Evolutionary conservation across 2,329 filamentous ascomycete genomes (phyloP).

Genomic region (Nannizziopsis arthrosporioides): DNA sequence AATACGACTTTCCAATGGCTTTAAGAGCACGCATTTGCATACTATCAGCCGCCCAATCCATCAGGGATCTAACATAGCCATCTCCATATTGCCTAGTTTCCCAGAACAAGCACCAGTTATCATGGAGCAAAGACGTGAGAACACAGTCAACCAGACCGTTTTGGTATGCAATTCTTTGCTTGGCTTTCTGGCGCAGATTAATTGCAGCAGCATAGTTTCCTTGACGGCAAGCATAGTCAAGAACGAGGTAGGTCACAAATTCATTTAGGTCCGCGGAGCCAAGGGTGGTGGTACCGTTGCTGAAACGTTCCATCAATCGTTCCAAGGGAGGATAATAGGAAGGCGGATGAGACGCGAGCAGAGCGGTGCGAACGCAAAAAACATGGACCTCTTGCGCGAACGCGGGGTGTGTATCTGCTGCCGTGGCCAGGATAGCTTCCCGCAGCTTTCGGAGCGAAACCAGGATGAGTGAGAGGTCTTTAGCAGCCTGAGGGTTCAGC

Average conservation of each 20-base stretch:
- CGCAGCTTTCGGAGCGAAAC: constrained; percentile 81
- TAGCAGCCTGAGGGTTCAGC: constrained; percentile 36
- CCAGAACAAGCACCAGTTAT: constrained; percentile 74
- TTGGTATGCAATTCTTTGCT: constrained; percentile 44
- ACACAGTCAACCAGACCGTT: constrained; percentile 59
- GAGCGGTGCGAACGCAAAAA: constrained; percentile 75
- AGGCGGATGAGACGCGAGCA: constrained; percentile 70
- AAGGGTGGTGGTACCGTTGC: constrained; percentile 52
- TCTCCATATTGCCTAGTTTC: constrained; percentile 60
- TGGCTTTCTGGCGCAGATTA: constrained; percentile 44
- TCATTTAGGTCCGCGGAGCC: constrained; percentile 63
- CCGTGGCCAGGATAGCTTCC: constrained; percentile 66
- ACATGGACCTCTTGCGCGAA: constrained; percentile 86
- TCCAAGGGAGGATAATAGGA: constrained; percentile 82
- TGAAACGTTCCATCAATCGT: constrained; percentile 62
- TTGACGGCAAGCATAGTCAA: constrained; percentile 81
- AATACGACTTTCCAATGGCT: constrained; percentile 71
- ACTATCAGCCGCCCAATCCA: constrained; percentile 69
- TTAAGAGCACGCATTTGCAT: constrained; percentile 69
- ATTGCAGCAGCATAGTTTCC: constrained; percentile 63
- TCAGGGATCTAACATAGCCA: constrained; percentile 63
- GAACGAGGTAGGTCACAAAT: constrained; percentile 65
- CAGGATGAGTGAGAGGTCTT: constrained; percentile 62
- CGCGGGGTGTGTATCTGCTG: constrained; percentile 59
- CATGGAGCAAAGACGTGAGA: constrained; percentile 59